Percentiles rank a stretch among this genome's conserved stretches.
Evolutionary conservation across 306 rosid species (phyloP).

Genomic region (Vachellia pachyceras): DNA sequence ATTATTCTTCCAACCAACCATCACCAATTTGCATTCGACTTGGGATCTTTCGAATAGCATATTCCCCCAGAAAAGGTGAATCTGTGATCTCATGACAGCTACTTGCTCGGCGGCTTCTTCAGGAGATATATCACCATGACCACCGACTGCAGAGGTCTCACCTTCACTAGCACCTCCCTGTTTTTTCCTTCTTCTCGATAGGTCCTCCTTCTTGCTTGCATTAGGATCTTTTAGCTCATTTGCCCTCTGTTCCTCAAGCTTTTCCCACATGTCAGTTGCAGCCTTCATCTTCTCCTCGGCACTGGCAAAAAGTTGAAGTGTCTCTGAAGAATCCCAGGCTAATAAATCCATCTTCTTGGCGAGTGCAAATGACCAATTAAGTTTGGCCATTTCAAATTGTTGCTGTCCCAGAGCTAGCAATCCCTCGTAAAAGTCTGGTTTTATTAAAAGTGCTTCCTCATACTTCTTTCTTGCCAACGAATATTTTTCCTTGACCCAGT

Average conservation of each 20-base stretch:
- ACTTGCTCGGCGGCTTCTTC: constrained; percentile 97
- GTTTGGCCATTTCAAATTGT: constrained; percentile 97
- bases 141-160: constrained; percentile 59
- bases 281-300: constrained; percentile 95
- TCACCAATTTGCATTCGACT: constrained; percentile 83
- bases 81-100: constrained; percentile 93
- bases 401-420: constrained; percentile 93
- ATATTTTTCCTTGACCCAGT: constrained; percentile 96
- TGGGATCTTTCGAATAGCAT: constrained; percentile 97
- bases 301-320: constrained; percentile 75
- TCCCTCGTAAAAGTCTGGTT: constrained; percentile 96
- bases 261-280: constrained; percentile 99
- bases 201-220: constrained; percentile 81
- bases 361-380: constrained; percentile 93
- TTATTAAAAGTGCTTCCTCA: constrained; percentile 83
- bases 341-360: constrained; percentile 87
- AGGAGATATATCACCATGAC: constrained; percentile 65
- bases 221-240: constrained; percentile 84
- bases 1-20: constrained; percentile 79
- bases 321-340: constrained; percentile 76
- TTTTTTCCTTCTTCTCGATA: constrained; percentile 77
- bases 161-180: constrained; percentile 63
- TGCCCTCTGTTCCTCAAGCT: constrained; percentile 88
- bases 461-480: constrained; percentile 87
- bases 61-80: constrained; percentile 98